Conservation (phyloP, 1,139 yeast genomes). For the Saccharomycopsis hybrid region DNA sequence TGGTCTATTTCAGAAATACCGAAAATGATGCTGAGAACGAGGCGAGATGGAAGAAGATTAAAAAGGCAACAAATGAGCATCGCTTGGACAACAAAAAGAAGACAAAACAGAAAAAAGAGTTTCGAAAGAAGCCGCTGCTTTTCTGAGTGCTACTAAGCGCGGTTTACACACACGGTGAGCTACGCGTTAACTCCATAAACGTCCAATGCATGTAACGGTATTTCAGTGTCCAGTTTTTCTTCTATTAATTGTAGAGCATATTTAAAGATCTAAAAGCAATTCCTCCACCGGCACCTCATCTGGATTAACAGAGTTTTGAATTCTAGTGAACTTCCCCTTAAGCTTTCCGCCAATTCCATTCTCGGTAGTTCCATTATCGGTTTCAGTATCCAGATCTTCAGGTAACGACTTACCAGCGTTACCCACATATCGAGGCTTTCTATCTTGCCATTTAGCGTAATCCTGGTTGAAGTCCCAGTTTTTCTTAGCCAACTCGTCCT, state of each 20-base stretch:
- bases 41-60: slow-evolving; percentile 48
- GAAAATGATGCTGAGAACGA: slow-evolving; percentile 45
- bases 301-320: no score
- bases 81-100: slow-evolving; percentile 48
- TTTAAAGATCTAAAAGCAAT: no score
- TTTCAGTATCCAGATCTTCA: slow-evolving; percentile 29
- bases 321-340: slow-evolving; percentile 28
- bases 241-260: no score
- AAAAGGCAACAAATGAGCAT: slow-evolving; percentile 40
- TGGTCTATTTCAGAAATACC: slow-evolving; percentile 39
- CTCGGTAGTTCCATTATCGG: no score
- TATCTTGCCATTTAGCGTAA: slow-evolving; percentile 38
- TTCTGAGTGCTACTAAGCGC: no score
- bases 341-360: no score
- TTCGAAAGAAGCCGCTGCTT: slow-evolving; percentile 21
- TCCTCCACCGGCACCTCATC: no score
- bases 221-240: no score
- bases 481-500: slow-evolving; percentile 30
- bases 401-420: neutral
- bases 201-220: no score
- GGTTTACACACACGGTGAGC: no score
- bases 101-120: slow-evolving; percentile 43
- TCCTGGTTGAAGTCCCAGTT: slow-evolving; percentile 59
- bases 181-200: no score
- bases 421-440: slow-evolving; percentile 14